phyloP scores from a whole-genome alignment of 2,329 filamentous ascomycete species.

The Capronia americana region DNA sequence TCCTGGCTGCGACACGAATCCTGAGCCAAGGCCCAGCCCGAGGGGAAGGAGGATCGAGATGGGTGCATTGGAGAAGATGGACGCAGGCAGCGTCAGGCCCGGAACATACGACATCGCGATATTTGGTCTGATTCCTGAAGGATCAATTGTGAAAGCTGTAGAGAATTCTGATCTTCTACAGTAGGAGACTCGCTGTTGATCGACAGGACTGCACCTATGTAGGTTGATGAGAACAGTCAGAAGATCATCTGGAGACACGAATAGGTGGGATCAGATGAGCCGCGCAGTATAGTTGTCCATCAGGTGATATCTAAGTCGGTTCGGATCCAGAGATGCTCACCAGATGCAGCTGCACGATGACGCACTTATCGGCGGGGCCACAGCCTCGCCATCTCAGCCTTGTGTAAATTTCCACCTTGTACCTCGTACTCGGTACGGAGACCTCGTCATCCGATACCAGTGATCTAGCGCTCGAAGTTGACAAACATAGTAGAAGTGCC shows the following conservation, averaged over 20 bases:
- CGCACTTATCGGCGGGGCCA: not conserved
- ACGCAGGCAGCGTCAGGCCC: slow-evolving; percentile 74
- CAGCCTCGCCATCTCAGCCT: not conserved
- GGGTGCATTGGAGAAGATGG: slow-evolving; percentile 74
- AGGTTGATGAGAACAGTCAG: not conserved
- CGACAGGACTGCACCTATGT: slow-evolving; percentile 1
- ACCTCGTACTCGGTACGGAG: no score
- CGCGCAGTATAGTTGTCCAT: not conserved
- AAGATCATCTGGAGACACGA: not conserved
- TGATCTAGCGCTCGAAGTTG: not conserved
- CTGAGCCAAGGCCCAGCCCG: slow-evolving; percentile 73
- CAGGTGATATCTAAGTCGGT: slow-evolving; percentile 1
- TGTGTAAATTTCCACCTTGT: not conserved
- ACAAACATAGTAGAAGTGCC: not conserved
- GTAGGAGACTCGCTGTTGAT: not conserved
- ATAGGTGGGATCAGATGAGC: slow-evolving; percentile 3
- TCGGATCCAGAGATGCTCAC: not conserved
- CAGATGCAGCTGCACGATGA: slow-evolving; percentile 11
- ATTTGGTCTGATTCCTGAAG: not conserved
- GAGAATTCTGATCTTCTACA: not conserved
- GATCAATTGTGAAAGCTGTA: not conserved
- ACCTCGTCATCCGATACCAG: not conserved
- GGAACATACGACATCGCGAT: slow-evolving; percentile 76
- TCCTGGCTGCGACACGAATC: slow-evolving; percentile 67
- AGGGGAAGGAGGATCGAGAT: slow-evolving; percentile 78